These are phyloP conservation scores for Balamuthia mandrillaris DNA, from an alignment of 208 protist species.

Conservation along the genomic window DNA sequence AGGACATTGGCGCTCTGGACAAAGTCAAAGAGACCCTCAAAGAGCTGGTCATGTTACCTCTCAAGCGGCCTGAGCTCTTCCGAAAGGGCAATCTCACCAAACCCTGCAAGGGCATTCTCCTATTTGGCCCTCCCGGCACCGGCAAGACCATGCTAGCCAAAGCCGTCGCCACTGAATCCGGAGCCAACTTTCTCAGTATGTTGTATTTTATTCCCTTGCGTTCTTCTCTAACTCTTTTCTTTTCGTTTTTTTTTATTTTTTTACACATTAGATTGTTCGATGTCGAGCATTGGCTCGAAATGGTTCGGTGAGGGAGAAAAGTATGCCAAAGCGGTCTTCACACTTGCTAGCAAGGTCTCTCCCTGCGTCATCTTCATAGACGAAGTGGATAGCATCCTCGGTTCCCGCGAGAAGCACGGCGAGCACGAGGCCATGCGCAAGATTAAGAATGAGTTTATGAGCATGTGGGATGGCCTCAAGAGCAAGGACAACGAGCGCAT, in stretches of 20 bases:
- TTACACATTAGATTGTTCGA: slow-evolving; percentile 39
- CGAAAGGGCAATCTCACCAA: slow-evolving; percentile 51
- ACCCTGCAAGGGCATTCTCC: slow-evolving; percentile 57
- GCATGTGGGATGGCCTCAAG: slow-evolving; percentile 67
- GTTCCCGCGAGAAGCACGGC: slow-evolving; percentile 47
- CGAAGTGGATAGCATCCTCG: slow-evolving; percentile 70
- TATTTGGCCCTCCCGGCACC: slow-evolving; percentile 54
- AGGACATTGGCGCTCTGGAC: slow-evolving; percentile 48
- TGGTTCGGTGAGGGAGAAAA: slow-evolving; percentile 76
- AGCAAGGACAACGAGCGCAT: slow-evolving; percentile 64
- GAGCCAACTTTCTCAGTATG: slow-evolving; percentile 60
- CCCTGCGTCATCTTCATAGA: slow-evolving; percentile 73
- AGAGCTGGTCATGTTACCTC: slow-evolving; percentile 62
- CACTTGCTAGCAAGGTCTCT: slow-evolving; percentile 68
- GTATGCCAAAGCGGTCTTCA: slow-evolving; percentile 67
- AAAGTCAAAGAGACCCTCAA: slow-evolving; percentile 39
- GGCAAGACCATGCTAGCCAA: slow-evolving; percentile 63
- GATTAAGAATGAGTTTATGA: slow-evolving; percentile 76
- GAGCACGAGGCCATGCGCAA: slow-evolving; percentile 75
- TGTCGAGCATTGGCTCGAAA: slow-evolving; percentile 54
- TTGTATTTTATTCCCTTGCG: neutral
- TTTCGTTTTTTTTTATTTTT: no score
- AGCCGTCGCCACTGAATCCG: slow-evolving; percentile 56
- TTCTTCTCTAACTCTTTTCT: no score
- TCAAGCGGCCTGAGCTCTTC: slow-evolving; percentile 63